Percentiles rank a stretch among this genome's conserved stretches.
These are phyloP conservation scores for Ceratobasidium sp. DNA, from an alignment of 1,284 basidiomycete species.

Conservation along the genomic window DNA sequence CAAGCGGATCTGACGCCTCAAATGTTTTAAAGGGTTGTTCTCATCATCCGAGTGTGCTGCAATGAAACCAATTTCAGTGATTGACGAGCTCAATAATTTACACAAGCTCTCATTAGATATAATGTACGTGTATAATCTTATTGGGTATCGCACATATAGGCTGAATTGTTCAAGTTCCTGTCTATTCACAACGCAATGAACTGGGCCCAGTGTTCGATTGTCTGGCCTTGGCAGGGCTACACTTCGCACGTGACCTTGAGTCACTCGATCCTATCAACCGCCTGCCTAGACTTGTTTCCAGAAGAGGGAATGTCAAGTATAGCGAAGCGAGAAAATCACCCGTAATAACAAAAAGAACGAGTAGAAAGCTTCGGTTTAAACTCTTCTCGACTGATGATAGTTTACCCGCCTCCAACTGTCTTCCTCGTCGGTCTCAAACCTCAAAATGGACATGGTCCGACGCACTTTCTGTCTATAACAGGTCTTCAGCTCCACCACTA, in stretches of 20 bases:
- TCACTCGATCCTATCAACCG: background rate
- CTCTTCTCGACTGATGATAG: background rate
- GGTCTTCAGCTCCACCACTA: background rate
- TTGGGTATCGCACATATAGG: no score
- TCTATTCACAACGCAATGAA: no score
- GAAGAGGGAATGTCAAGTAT: background rate
- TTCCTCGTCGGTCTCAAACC: background rate
- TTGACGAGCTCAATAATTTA: no score
- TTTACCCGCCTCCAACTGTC: background rate
- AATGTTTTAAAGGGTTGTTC: no score
- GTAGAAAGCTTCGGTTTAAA: background rate
- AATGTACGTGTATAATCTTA: no score
- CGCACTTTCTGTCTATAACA: background rate
- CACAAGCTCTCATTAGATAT: no score
- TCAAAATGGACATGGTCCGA: constrained; percentile 24
- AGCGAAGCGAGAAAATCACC: background rate
- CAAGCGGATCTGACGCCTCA: no score
- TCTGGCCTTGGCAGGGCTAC: no score
- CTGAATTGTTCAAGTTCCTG: no score
- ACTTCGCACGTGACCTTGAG: background rate
- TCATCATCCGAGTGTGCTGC: no score
- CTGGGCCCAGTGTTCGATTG: no score
- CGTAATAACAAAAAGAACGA: background rate
- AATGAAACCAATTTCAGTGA: no score
- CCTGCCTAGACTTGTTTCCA: background rate